Evolutionary conservation across 208 protist species (phyloP).

Genomic region (Chromosphaera perkinsii): DNA sequence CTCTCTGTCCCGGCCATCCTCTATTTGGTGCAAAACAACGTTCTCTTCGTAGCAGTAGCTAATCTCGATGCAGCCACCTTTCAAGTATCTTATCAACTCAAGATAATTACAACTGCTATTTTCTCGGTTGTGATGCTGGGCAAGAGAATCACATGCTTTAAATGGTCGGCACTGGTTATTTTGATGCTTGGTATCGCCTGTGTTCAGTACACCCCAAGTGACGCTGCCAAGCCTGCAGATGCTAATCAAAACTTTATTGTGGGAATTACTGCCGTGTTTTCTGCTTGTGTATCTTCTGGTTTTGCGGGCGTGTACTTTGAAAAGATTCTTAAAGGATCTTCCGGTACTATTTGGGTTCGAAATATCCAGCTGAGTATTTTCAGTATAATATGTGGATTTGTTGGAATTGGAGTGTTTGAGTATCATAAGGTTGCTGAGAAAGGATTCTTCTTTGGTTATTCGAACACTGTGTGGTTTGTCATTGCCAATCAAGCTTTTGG

Average conservation of each 20-base stretch:
- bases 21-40: slow-evolving; percentile 48
- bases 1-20: slow-evolving; percentile 34
- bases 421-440: slow-evolving; percentile 1
- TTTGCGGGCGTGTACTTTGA: slow-evolving; percentile 64
- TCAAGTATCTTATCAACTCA: slow-evolving; percentile 52
- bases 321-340: slow-evolving; percentile 51
- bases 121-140: slow-evolving; percentile 37
- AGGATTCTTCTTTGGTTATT: slow-evolving; percentile 44
- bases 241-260: background rate
- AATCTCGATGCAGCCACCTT: slow-evolving; percentile 43
- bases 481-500: slow-evolving; percentile 37
- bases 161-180: slow-evolving; percentile 36
- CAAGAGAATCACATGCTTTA: background rate
- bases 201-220: slow-evolving; percentile 25
- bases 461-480: slow-evolving; percentile 5
- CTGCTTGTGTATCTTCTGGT: slow-evolving; percentile 23
- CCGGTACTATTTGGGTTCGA: slow-evolving; percentile 49
- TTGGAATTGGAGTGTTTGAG: slow-evolving; percentile 14
- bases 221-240: background rate
- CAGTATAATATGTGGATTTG: slow-evolving; percentile 3
- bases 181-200: slow-evolving; percentile 35
- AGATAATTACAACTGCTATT: slow-evolving; percentile 46
- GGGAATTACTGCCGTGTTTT: slow-evolving; percentile 26
- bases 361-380: slow-evolving; percentile 55
- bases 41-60: slow-evolving; percentile 39